Base-by-base conservation (phyloP, 1,139 yeast species). In the Maudiozyma humilis region DNA sequence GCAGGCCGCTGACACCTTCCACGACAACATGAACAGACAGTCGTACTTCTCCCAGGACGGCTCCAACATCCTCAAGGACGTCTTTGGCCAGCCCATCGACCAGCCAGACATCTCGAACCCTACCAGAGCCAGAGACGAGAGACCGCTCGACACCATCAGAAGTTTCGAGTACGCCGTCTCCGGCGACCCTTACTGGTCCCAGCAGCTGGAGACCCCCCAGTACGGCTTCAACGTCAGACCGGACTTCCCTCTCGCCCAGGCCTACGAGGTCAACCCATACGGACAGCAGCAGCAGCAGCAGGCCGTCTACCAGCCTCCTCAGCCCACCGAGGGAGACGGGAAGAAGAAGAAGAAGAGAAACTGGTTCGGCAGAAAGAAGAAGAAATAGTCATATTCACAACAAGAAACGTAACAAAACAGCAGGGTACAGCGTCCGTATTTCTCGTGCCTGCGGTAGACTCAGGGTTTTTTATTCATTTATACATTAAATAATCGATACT, bases 71-170 rank as follows among this genome's bases (percentile, higher is more conserved):
- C 64, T 82, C 57, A 48, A 78, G 55, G 99, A 91, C 62, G 78
- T 87, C 37, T 89, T 88, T 65, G 99, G 99, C 30, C 76, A 77
- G 51, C 76, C 79, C 5, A 89, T 91, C 56, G 58, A 62, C 4
- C 76, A 76, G 51, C 85, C 94, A 3, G 99, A 91, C 63, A 72
- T 83, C 55, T 85, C 95, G 20, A 91, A 91, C 62, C 99, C 99
- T 18, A 82, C 96, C 12, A 76, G 99, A 58, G 68, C 85, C 15
- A 76, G 98, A 62, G 89, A 88, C 64, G 99, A 91, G 69, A 78
- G 99, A 55, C 99, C 99, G 4, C 69, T 91, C 59, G 98, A 93
- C 64, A 91, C 99, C 2, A 88, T 91, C 56, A 72, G 97, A 54
- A 76, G 85, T 10, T 91, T 91, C 65, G 98, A 91, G 68, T 91